Evolutionary conservation across 2,329 filamentous ascomycete genomes (phyloP).

Genomic region (Didymella lethalis): DNA sequence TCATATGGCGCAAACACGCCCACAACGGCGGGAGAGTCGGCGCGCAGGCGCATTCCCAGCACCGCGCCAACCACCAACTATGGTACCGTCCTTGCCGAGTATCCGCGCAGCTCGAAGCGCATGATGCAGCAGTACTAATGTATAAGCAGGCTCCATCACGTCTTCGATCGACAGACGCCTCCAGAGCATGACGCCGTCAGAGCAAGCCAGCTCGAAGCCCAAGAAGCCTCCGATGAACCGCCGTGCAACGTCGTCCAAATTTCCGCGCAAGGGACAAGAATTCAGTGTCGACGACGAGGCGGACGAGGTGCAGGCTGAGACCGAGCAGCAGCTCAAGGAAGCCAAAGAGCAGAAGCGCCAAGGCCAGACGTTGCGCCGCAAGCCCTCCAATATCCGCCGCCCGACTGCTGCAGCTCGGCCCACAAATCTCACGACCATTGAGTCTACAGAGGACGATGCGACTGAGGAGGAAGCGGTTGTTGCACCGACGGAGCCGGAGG

Average conservation of each 20-base stretch:
- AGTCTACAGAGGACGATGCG: conserved; percentile 58
- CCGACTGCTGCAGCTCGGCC: conserved; percentile 52
- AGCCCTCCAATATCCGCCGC: conserved; percentile 61
- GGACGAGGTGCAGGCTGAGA: conserved; percentile 68
- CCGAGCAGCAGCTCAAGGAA: conserved; percentile 32
- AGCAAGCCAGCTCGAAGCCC: conserved; percentile 49
- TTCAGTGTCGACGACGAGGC: conserved; percentile 93
- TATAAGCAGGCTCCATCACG: conserved; percentile 45
- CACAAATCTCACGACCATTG: conserved; percentile 58
- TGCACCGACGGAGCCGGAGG: conserved; percentile 35
- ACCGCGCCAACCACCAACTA: conserved; percentile 44
- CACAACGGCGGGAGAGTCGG: conserved; percentile 34
- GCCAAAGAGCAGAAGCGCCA: conserved; percentile 30
- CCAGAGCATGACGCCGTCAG: conserved; percentile 31
- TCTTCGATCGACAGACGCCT: conserved; percentile 44
- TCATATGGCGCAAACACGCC: conserved; percentile 36
- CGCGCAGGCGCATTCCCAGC: conserved; percentile 43
- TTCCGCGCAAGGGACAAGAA: conserved; percentile 80
- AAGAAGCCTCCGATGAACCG: conserved; percentile 78
- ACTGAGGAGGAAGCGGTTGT: conserved; percentile 45
- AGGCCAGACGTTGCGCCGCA: conserved; percentile 55
- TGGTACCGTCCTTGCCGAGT: conserved; percentile 34
- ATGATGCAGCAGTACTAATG: conserved; percentile 13
- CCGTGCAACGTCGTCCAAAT: conserved; percentile 75
- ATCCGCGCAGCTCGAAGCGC: neutral